These are phyloP conservation scores for Fusarium pininemorale DNA, from an alignment of 2,329 filamentous ascomycete genomes.

Conservation along the genomic window DNA sequence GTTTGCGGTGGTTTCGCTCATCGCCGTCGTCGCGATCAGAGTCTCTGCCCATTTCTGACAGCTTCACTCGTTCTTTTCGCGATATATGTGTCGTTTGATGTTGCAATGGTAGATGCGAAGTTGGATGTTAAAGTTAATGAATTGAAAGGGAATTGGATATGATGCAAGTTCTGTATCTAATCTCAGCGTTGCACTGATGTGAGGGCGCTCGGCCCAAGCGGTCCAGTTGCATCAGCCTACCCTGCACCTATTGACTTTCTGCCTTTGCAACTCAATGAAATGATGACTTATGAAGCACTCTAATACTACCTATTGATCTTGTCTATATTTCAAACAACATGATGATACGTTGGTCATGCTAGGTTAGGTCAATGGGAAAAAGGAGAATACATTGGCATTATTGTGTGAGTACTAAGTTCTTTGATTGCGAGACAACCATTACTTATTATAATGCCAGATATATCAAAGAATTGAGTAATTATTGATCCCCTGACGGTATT, in stretches of 20 bases:
- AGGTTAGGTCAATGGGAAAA: no score
- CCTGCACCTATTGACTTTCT: slow-evolving; percentile 22
- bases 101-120: background rate
- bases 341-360: no score
- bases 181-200: slow-evolving; percentile 1
- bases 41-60: slow-evolving; percentile 26
- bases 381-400: background rate
- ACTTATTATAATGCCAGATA: background rate
- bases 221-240: background rate
- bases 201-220: slow-evolving; percentile 25
- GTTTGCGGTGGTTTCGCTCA: slow-evolving; percentile 43
- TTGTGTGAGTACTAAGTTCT: no score
- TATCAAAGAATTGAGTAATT: background rate
- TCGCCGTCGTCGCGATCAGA: slow-evolving; percentile 19
- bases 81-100: background rate
- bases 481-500: no score
- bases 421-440: no score
- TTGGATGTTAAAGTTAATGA: background rate
- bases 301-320: background rate
- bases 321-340: no score
- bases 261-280: background rate
- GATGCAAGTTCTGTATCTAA: slow-evolving; percentile 16
- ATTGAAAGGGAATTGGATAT: background rate
- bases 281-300: background rate
- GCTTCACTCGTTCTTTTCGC: background rate